These are phyloP conservation scores for Meyerozyma smithsonii DNA, from an alignment of 1,139 yeast species.

Conservation along the genomic window DNA sequence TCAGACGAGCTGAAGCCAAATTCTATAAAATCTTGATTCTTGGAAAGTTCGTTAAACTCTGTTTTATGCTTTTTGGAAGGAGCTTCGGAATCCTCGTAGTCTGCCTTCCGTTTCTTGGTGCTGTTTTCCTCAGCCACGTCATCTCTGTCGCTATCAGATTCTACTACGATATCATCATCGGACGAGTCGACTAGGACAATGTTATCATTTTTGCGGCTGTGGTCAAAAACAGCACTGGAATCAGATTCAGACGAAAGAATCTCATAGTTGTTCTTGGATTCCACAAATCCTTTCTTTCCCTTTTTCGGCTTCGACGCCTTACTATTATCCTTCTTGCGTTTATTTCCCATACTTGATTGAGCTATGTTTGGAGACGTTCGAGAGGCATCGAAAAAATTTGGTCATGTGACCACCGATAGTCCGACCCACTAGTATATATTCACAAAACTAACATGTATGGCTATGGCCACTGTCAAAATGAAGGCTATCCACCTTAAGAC, in stretches of 20 bases:
- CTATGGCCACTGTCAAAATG: background rate
- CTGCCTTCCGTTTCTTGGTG: background rate
- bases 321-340: conserved; percentile 18
- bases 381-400: background rate
- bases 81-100: conserved; percentile 12
- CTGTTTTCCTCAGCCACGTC: conserved; percentile 16
- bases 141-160: conserved; percentile 28
- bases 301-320: conserved; percentile 5
- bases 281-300: conserved; percentile 1
- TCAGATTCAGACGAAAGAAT: conserved; percentile 20
- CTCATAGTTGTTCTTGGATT: conserved; percentile 9
- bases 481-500: background rate
- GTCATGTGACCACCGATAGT: background rate
- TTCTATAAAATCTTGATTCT: conserved; percentile 57
- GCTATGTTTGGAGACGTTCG: background rate
- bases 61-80: conserved; percentile 10
- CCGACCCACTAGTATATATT: conserved; percentile 4
- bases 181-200: conserved; percentile 25
- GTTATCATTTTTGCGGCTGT: conserved; percentile 14
- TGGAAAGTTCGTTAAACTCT: conserved; percentile 32
- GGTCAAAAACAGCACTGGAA: conserved; percentile 18
- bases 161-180: conserved; percentile 27
- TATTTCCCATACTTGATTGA: conserved; percentile 14
- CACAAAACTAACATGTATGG: background rate
- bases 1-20: conserved; percentile 50